Percentiles rank a stretch among this genome's conserved stretches.
phyloP scores from a whole-genome alignment of 169 alveolate genomes.

The Babesia bigemina region DNA sequence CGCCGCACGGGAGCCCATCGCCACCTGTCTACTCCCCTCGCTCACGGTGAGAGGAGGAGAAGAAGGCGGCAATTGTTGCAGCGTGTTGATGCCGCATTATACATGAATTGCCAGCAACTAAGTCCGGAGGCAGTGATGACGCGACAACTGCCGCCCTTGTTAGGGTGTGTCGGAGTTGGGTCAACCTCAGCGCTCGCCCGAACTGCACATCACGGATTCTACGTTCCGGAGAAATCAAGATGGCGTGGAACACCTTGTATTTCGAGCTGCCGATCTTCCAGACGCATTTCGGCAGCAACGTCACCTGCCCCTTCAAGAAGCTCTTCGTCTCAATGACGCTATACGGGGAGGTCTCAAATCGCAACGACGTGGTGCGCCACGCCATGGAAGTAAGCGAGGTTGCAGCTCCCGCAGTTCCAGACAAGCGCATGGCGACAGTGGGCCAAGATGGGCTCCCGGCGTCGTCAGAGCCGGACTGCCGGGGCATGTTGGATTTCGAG shows the following conservation, averaged over 20 bases:
- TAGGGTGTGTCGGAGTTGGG: no score
- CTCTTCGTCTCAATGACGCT: slow-evolving; percentile 50
- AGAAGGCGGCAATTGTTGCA: slow-evolving; percentile 13
- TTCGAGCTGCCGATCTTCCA: slow-evolving; percentile 33
- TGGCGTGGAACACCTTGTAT: slow-evolving; percentile 10
- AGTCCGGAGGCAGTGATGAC: background rate
- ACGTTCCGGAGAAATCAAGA: background rate
- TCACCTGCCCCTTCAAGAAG: slow-evolving; percentile 28
- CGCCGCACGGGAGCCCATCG: slow-evolving; percentile 15
- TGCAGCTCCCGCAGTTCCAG: background rate
- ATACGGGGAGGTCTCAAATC: slow-evolving; percentile 40
- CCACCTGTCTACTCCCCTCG: background rate
- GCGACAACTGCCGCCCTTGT: no score
- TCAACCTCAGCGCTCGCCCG: background rate
- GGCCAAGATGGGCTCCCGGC: background rate
- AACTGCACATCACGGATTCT: background rate
- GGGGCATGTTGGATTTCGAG: slow-evolving; percentile 37
- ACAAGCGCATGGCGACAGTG: background rate
- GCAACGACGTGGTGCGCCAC: slow-evolving; percentile 34
- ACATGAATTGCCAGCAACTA: background rate
- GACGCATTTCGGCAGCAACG: slow-evolving; percentile 7
- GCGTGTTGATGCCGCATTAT: background rate
- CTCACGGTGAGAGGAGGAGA: background rate
- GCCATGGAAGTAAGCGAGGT: slow-evolving; percentile 30
- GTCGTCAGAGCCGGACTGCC: background rate